These are phyloP conservation scores for Pythium utonaiense DNA, from an alignment of 352 stramenopile species.

Conservation along the genomic window DNA sequence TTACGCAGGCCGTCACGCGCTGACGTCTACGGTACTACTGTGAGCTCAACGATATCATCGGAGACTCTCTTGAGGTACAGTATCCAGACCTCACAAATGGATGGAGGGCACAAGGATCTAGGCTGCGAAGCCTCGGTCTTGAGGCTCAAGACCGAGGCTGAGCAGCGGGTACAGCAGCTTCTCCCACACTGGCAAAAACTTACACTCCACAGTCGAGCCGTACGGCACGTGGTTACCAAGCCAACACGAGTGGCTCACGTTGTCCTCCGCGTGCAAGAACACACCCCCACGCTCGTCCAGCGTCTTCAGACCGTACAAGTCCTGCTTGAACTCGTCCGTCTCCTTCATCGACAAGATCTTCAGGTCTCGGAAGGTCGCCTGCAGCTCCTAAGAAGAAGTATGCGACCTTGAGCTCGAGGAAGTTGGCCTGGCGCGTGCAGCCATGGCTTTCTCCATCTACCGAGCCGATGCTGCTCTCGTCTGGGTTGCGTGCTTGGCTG, in stretches of 20 bases:
- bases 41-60: too few species aligned
- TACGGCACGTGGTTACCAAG: conserved; percentile 17
- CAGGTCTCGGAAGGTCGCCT: conserved; percentile 27
- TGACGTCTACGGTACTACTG: background rate
- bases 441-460: too few species aligned
- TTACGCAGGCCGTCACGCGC: too few species aligned
- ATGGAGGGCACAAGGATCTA: too few species aligned
- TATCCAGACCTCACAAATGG: too few species aligned
- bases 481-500: too few species aligned
- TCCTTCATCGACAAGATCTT: conserved; percentile 32
- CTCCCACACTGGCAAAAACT: conserved; percentile 39
- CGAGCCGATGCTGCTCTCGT: too few species aligned
- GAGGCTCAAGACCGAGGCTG: too few species aligned
- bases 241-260: conserved; percentile 34
- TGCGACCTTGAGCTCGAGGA: conserved; percentile 16
- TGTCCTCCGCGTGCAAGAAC: conserved; percentile 21
- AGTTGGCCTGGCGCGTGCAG: conserved; percentile 37
- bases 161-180: conserved; percentile 31
- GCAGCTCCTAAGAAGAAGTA: conserved; percentile 38
- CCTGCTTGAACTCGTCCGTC: conserved; percentile 33
- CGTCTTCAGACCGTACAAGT: conserved; percentile 35
- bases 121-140: background rate
- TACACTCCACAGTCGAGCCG: conserved; percentile 15
- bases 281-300: conserved; percentile 28
- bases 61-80: too few species aligned